phyloP scores from a whole-genome alignment of 805 yeast species.

The Saturnispora mendoncae region DNA sequence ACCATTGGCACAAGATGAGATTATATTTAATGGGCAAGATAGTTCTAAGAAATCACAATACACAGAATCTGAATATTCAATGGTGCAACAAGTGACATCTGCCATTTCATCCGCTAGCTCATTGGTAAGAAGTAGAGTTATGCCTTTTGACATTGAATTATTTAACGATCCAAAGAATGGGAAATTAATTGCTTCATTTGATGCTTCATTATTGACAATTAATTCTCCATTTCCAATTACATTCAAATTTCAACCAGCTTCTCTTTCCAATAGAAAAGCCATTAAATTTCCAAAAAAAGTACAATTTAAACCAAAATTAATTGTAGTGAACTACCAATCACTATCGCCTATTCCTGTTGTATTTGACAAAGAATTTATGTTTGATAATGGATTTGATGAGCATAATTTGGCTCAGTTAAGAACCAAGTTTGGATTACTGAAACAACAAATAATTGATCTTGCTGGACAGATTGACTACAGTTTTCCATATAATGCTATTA shows the following conservation, averaged over 20 bases:
- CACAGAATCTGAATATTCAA: slow-evolving; percentile 1
- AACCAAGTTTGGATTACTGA: not conserved
- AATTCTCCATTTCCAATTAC: slow-evolving; percentile 5
- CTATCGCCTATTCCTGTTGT: slow-evolving; percentile 6
- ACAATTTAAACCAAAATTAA: not conserved
- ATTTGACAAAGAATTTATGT: slow-evolving; percentile 5
- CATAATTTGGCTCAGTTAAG: not conserved
- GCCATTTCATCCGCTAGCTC: not conserved
- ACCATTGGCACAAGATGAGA: slow-evolving; percentile 9
- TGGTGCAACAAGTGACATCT: not conserved
- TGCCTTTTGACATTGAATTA: not conserved
- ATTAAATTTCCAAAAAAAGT: slow-evolving; percentile 3
- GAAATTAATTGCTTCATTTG: not conserved
- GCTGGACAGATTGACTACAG: not conserved
- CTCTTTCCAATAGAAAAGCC: not conserved
- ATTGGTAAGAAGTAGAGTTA: slow-evolving; percentile 1
- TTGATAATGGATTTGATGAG: slow-evolving; percentile 6
- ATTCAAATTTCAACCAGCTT: slow-evolving; percentile 3
- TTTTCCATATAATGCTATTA: not conserved
- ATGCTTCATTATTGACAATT: slow-evolving; percentile 5
- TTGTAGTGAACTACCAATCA: slow-evolving; percentile 2
- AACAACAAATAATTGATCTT: slow-evolving; percentile 1
- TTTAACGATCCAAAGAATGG: slow-evolving; percentile 2
- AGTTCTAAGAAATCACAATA: slow-evolving; percentile 1
- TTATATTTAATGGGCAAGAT: slow-evolving; percentile 8